phyloP scores from a whole-genome alignment of 257 asterid genomes.

The Solanum chiquidenum region DNA sequence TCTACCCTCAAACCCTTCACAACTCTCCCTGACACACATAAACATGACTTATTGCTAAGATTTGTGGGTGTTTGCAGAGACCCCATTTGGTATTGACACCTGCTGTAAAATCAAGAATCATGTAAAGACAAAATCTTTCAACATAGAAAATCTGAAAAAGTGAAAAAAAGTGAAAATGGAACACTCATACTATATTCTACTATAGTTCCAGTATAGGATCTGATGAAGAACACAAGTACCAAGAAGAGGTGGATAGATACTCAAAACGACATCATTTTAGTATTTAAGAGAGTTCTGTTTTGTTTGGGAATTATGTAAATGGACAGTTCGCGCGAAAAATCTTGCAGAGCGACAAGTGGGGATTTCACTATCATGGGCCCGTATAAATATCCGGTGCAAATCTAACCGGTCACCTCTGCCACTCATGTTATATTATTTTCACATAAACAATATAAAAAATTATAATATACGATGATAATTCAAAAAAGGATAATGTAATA shows the following conservation, averaged over 20 bases:
- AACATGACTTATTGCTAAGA: conserved; percentile 1
- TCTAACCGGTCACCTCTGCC: neutral
- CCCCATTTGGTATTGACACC: conserved; percentile 26
- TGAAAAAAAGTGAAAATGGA: neutral
- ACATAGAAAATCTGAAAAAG: conserved; percentile 12
- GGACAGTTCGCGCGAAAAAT: neutral
- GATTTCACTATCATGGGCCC: neutral
- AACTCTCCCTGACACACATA: neutral
- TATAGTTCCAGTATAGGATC: neutral
- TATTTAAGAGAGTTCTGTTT: neutral
- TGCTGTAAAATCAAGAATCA: neutral
- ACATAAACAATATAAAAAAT: neutral
- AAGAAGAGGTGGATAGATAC: neutral
- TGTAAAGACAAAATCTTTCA: neutral
- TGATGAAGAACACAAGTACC: neutral
- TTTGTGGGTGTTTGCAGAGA: conserved; percentile 30
- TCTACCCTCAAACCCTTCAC: conserved; percentile 5
- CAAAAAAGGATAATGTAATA: neutral
- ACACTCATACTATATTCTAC: neutral
- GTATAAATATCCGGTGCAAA: neutral
- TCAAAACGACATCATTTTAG: neutral
- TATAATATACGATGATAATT: neutral
- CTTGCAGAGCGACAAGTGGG: neutral
- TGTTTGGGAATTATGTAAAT: neutral
- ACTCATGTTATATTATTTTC: neutral